phyloP scores from a whole-genome alignment of 2,329 filamentous ascomycete species.

The Claviceps africana region DNA sequence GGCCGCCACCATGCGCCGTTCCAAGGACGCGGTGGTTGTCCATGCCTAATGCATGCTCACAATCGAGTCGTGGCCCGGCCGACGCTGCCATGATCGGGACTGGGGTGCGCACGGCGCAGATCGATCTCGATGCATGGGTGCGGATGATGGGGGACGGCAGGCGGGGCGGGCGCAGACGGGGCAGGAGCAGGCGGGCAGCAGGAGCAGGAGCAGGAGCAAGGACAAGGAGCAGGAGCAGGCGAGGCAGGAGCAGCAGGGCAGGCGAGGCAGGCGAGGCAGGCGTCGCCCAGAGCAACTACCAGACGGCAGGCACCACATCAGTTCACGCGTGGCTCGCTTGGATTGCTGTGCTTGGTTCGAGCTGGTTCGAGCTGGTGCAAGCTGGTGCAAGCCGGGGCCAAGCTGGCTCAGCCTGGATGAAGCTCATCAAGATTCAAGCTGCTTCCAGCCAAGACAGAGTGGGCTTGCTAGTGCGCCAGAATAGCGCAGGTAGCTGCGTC shows the following conservation, averaged over 20 bases:
- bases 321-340: not conserved
- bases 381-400: no score
- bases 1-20: not conserved
- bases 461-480: not conserved
- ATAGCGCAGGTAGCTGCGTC: not conserved
- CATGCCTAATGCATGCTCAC: not conserved
- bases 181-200: not conserved
- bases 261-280: not conserved
- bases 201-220: no score
- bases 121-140: slow-evolving; percentile 5
- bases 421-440: not conserved
- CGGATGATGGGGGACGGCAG: no score
- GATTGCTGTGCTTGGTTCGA: not conserved
- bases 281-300: not conserved
- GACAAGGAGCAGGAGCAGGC: no score
- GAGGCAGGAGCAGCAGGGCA: not conserved
- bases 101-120: slow-evolving; percentile 1
- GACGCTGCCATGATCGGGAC: slow-evolving; percentile 4
- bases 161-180: no score
- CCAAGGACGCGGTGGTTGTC: no score
- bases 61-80: not conserved
- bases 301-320: no score
- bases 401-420: no score
- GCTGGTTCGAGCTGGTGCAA: no score
- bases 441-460: not conserved